These are phyloP conservation scores for Hibiscus syriacus DNA, from an alignment of 345 rosid genomes.

Conservation along the genomic window DNA sequence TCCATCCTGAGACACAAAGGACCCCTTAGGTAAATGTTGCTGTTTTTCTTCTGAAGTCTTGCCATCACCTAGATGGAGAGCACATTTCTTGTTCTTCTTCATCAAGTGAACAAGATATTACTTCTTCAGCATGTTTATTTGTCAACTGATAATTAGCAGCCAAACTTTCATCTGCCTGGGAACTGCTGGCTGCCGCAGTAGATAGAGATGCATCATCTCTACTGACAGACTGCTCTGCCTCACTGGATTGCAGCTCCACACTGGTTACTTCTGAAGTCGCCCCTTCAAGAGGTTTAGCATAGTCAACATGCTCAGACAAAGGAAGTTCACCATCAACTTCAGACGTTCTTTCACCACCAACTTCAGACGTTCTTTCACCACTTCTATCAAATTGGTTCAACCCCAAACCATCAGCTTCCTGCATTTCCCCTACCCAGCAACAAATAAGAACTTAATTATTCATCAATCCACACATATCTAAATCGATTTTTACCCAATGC, in stretches of 20 bases:
- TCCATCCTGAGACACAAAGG: constrained; percentile 24
- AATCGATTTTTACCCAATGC: constrained; percentile 13
- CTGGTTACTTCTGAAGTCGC: constrained; percentile 2
- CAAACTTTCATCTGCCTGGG: constrained; percentile 22
- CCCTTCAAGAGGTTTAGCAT: constrained; percentile 21
- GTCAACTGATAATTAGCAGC: constrained; percentile 12
- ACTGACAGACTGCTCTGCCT: constrained; percentile 22
- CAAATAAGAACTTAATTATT: constrained; percentile 67
- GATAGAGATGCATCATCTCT: constrained; percentile 22
- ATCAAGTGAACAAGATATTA: constrained; percentile 12
- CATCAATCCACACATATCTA: constrained; percentile 24
- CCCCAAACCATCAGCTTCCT: constrained; percentile 61
- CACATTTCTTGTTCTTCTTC: constrained; percentile 21
- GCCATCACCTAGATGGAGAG: constrained; percentile 13
- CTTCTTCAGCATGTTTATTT: constrained; percentile 11
- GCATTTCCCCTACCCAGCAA: constrained; percentile 92
- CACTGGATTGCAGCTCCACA: constrained; percentile 19
- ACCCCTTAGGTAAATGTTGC: constrained; percentile 28
- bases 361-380: constrained; percentile 7
- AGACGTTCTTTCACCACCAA: constrained; percentile 11
- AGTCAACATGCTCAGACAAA: background rate
- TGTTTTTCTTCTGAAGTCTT: constrained; percentile 23
- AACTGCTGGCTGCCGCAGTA: constrained; percentile 11
- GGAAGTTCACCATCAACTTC: constrained; percentile 5
- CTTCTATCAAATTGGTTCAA: constrained; percentile 29